Base-by-base conservation (phyloP, 768 basidiomycete genomes). In the Suillus placidus region DNA sequence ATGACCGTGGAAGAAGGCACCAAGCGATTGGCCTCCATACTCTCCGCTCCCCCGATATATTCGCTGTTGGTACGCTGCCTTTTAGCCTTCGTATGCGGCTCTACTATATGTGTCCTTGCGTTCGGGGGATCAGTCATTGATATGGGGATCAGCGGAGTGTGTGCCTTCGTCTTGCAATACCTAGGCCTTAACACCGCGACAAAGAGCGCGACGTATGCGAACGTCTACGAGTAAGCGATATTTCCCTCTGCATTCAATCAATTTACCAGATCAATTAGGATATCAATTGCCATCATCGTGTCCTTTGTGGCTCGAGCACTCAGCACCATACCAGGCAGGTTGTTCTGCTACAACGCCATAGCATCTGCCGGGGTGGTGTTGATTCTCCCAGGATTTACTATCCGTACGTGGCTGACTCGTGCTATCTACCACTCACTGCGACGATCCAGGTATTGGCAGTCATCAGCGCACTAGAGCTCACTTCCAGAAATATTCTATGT, bases 181-280 rank as follows among this genome's bases (percentile, higher is more conserved):
- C 82, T 95, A 52, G 92, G 93, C 43, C 80, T 95, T 57, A 90
- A 88, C 71, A 88, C 92, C 10, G 94, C 94, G 4, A 85, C 89
- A 69, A 94, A 92, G 78, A 95, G 91, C 70, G 85, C 92, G 1
- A 90, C 93, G 79, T 96, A 95, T 77, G 93, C 94, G n/a, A 96
- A 94, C 71, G 93, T 96, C 64, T 97, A 95, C 72, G 95, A 97
- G 95, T 95, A 74, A 76, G 93, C 82, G 20, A 35, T 30, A 6
- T 38, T 54, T 43, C 43, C 45, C 60, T 58, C 34, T 43, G 10
- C n/a, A n/a, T 30, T 13, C 30, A 63, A 30, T 49, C 35, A 61
- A 37, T 34, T 51, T 40, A 60, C 26, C 37, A 40, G 7, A 38
- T 14, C 5, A 49, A n/a, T 18, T 49, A 95, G 94, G 75, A 93